A percentile compares a stretch with the other conserved stretches of the same genome.
Evolutionary conservation across 306 rosid genomes (phyloP).

Genomic region (Geum urbanum): DNA sequence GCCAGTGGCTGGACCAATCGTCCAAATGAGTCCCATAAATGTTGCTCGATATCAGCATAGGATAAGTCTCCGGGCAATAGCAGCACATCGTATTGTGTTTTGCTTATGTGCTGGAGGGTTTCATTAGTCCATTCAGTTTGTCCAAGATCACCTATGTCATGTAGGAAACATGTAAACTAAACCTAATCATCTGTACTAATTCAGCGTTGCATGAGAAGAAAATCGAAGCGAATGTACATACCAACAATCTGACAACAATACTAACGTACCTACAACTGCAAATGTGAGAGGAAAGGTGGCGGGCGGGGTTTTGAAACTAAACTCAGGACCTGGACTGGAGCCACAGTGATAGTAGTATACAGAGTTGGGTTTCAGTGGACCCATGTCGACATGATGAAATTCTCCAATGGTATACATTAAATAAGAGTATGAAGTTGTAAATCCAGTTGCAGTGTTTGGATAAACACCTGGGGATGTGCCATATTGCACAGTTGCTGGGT

Average conservation of each 20-base stretch:
- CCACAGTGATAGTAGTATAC: constrained; percentile 64
- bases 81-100: constrained; percentile 59
- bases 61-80: constrained; percentile 80
- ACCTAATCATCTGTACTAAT: background rate
- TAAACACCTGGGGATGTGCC: constrained; percentile 44
- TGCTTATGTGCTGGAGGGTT: constrained; percentile 52
- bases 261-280: constrained; percentile 49
- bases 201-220: background rate
- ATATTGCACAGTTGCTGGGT: constrained; percentile 41
- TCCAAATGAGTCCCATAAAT: constrained; percentile 70
- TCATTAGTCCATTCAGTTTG: constrained; percentile 76
- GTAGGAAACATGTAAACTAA: background rate
- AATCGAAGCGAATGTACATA: background rate
- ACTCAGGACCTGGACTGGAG: constrained; percentile 26
- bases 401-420: constrained; percentile 36
- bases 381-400: constrained; percentile 61
- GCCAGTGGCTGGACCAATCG: constrained; percentile 72
- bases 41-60: constrained; percentile 47
- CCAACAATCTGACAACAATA: background rate
- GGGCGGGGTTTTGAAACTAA: constrained; percentile 66
- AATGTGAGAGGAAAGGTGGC: constrained; percentile 61
- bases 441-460: constrained; percentile 36
- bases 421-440: constrained; percentile 42
- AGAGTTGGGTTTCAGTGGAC: constrained; percentile 54
- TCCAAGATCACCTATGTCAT: constrained; percentile 69